Conservation (phyloP, 2,329 filamentous ascomycete species). For the Hirsutella rhossiliensis region DNA sequence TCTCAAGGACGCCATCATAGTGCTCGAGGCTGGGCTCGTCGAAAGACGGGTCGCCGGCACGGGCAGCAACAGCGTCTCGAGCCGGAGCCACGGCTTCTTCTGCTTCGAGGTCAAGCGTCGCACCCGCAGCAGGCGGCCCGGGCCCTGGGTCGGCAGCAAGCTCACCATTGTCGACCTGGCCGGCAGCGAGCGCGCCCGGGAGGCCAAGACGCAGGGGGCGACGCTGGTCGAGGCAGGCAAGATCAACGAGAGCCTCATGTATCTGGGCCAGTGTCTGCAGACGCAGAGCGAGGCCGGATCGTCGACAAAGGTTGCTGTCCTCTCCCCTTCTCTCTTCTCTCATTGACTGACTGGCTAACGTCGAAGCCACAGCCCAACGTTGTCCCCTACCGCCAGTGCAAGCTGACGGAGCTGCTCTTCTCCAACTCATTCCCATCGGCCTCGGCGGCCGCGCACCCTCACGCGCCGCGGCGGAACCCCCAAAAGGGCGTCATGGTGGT, state of each 20-base stretch:
- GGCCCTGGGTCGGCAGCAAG: conserved; percentile 62
- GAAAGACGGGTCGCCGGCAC: conserved; percentile 84
- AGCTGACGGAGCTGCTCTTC: conserved; percentile 73
- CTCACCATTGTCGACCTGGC: conserved; percentile 87
- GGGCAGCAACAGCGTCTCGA: conserved; percentile 84
- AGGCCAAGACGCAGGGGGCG: conserved; percentile 86
- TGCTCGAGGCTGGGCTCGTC: conserved; percentile 78
- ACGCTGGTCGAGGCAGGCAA: conserved; percentile 93
- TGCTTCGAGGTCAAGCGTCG: conserved; percentile 90
- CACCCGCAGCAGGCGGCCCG: conserved; percentile 27
- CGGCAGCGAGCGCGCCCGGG: conserved; percentile 83
- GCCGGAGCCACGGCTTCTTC: conserved; percentile 91
- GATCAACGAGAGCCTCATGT: conserved; percentile 98
- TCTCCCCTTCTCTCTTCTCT: neutral
- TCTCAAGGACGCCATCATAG: conserved; percentile 74
- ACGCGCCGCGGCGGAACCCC: conserved; percentile 44
- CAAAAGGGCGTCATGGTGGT: conserved; percentile 95
- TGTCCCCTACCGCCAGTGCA: conserved; percentile 73
- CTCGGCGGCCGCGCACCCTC: conserved; percentile 19
- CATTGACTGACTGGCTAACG: too few species aligned
- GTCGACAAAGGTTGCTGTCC: conserved; percentile 51
- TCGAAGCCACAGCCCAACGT: conserved; percentile 45
- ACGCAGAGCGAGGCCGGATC: conserved; percentile 76
- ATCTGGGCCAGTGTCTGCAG: conserved; percentile 90
- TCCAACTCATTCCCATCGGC: conserved; percentile 73